Base-by-base conservation (phyloP, 192 early-diverging fungal species). In the Coemansia sp. region DNA sequence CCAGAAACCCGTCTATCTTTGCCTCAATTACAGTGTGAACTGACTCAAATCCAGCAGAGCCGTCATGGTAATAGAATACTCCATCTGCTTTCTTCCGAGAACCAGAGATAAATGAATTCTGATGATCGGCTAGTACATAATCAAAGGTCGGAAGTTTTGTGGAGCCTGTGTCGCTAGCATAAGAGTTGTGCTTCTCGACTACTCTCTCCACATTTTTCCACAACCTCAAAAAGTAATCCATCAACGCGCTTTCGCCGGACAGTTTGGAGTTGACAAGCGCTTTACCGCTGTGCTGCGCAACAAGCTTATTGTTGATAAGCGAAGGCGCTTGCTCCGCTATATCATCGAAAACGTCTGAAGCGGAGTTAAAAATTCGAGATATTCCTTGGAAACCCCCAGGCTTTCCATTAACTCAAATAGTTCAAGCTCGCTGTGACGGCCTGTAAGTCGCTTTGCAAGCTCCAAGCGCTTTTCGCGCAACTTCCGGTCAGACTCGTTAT, bases 21-120 rank as follows among this genome's bases (percentile, higher is more conserved):
- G 53, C 64, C 48, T 65, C 50, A 2, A 55, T 22, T 11, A 40
- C 38, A 0, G 51, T 43, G 50, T 65, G 64, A 37, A 55, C 25
- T 3, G 51, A 49, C 12, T 63, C 2, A 19, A 50, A 22, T 45
- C 45, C 44, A 12, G 14, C 49, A 17, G 5, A 20, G 8, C 8
- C 4, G 17, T 13, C 19, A 11, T 7, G 54, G 7, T 65, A 56
- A 42, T 55, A 65, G 6, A 65, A 55, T 5, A 42, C 64, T 12
- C 46, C 48, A 32, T 56, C 54, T 12, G 54, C 5, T 14, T 56
- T 56, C 54, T 38, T 10, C 37, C 25, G 37, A 8, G 37, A 25
- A 12, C 22, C 37, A 0, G 20, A 5, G 25, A 56, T 56, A 56
- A 13, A 11, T 5, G 5, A 25, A 11, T 9, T 56, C 11, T 56